Evolutionary conservation across 2,329 filamentous ascomycete genomes (phyloP).

Genomic region (Aphanoascus verrucosus): DNA sequence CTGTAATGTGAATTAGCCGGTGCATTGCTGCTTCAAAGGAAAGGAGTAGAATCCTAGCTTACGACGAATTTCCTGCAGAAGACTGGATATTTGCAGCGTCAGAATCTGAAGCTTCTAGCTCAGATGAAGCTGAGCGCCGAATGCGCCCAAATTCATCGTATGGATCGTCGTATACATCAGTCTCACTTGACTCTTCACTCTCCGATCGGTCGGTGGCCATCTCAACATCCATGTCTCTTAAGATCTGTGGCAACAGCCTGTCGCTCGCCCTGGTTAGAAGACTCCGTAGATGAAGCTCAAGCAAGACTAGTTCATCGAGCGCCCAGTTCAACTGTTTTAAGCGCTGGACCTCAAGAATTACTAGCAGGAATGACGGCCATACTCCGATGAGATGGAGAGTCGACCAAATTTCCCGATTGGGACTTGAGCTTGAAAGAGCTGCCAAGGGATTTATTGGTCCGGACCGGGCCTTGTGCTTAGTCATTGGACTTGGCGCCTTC

Average conservation of each 20-base stretch:
- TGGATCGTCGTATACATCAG: background rate
- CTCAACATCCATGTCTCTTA: constrained; percentile 5
- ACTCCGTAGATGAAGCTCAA: background rate
- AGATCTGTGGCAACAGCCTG: background rate
- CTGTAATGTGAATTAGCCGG: background rate
- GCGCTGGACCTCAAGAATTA: too few relatives aligned
- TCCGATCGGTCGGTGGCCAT: constrained; percentile 5
- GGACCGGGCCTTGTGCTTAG: background rate
- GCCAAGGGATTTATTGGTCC: background rate
- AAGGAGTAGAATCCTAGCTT: background rate
- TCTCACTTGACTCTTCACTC: background rate
- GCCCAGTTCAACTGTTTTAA: too few relatives aligned
- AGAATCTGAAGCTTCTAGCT: background rate
- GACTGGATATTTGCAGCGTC: background rate
- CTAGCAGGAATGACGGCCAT: too few relatives aligned
- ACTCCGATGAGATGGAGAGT: background rate
- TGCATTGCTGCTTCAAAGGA: background rate
- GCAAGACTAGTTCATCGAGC: too few relatives aligned
- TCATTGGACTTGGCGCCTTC: background rate
- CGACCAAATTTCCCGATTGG: background rate
- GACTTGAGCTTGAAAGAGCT: background rate
- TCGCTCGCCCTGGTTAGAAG: background rate
- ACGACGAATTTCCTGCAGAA: constrained; percentile 12
- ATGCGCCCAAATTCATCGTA: constrained; percentile 8
- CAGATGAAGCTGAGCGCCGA: background rate